Base-by-base conservation (phyloP, 1,284 basidiomycete genomes). In the Trichosporon asahii region DNA sequence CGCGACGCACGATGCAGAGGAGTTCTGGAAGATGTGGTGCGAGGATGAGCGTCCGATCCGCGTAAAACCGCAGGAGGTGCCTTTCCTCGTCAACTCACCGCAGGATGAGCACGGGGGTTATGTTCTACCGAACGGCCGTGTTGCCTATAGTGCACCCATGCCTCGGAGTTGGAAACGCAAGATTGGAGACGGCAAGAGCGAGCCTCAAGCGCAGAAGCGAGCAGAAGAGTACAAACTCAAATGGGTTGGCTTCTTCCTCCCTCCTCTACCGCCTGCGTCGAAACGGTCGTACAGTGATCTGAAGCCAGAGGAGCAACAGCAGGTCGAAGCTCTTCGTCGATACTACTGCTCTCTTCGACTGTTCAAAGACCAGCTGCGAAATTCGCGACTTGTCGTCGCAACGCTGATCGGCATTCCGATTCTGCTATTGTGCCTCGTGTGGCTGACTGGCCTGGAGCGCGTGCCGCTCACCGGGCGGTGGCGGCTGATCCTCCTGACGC, bases 391-490 rank as follows among this genome's bases (percentile, higher is more conserved):
- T 87, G 86, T 73, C 31, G 85, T 90, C 70, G 87, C 89, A 66
- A 69, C 87, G 29, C 85, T 94, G 21, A 79, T 94, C 66, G 84
- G 90, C 64, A 84, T 90, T 29, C 94, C 94, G 0, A 81, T 88
- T 29, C 73, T 87, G 14, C 80, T 94, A n/a, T 89, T 95, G 77
- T 89, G 88, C 85, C 85, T 88, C 1, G 91, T 90, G 0, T 89
- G 93, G 70, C 69, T 92, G 1, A 90, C 91, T 1, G 93, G 91
- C 70, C 78, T 92, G 66, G 93, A 95, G 80, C 85, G 88, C 75
- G 93, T 92, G 3, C 93, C 93, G 1, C 85, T 94, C 68, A 94
- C 93, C 7, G 93, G 93, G 73, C 86, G 93, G 75, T 92, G 90
- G 91, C 87, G 93, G 66, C 81, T 94, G 72, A 94, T 96, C 71